These are phyloP conservation scores for Trametes punicea DNA, from an alignment of 768 basidiomycete genomes.

Conservation along the genomic window DNA sequence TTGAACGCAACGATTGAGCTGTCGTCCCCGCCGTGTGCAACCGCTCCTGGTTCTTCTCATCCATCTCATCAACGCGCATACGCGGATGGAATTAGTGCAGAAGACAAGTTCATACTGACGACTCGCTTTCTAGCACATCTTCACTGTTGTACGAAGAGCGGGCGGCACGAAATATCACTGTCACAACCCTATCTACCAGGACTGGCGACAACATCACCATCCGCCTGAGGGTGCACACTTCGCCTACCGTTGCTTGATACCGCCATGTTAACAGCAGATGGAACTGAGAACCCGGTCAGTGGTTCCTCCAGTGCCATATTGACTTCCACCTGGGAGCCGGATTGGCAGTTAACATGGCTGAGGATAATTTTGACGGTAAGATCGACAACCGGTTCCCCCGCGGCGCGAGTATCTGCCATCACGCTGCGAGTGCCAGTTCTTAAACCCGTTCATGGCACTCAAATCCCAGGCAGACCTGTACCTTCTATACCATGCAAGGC, in stretches of 20 bases:
- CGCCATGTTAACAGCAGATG: neutral
- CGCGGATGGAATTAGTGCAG: too few species aligned
- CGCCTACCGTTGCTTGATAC: too few species aligned
- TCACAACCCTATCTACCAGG: slow-evolving; percentile 35
- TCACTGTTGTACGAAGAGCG: slow-evolving; percentile 37
- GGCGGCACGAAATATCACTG: slow-evolving; percentile 34
- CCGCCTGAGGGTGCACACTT: slow-evolving; percentile 22
- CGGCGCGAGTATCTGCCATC: slow-evolving; percentile 10
- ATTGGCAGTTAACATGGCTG: slow-evolving; percentile 41
- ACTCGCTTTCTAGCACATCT: slow-evolving; percentile 32
- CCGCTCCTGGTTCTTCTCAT: slow-evolving; percentile 36
- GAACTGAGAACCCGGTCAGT: slow-evolving; percentile 87
- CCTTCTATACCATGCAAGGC: too few species aligned
- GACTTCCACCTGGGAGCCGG: slow-evolving; percentile 70
- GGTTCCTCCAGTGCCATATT: slow-evolving; percentile 82
- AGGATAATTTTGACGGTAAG: slow-evolving; percentile 28
- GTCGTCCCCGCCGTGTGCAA: slow-evolving; percentile 42
- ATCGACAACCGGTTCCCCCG: slow-evolving; percentile 14
- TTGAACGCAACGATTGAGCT: slow-evolving; percentile 48
- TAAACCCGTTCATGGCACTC: neutral
- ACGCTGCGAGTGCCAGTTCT: too few species aligned
- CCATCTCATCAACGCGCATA: slow-evolving; percentile 42
- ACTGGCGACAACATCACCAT: slow-evolving; percentile 27
- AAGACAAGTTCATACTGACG: too few species aligned
- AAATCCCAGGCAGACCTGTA: too few species aligned